A percentile compares a stretch with the other conserved stretches of the same genome.
These are phyloP conservation scores for Arabidopsis hybrid DNA, from an alignment of 441 rosid genomes.

Conservation along the genomic window DNA sequence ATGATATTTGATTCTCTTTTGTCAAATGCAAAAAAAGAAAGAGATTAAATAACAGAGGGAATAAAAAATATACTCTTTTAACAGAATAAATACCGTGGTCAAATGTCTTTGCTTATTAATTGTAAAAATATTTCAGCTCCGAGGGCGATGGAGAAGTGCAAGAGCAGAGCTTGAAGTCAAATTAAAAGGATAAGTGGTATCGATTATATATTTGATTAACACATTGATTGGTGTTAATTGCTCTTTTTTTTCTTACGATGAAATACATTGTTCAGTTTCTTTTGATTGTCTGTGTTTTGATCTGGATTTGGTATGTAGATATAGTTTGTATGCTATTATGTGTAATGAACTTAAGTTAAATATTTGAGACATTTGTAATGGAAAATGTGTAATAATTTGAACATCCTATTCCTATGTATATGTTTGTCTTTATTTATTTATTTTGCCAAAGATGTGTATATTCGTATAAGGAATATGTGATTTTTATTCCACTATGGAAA, in stretches of 20 bases:
- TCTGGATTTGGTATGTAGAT: constrained; percentile 45
- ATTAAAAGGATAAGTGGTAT: constrained; percentile 16
- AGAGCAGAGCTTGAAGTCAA: constrained; percentile 68
- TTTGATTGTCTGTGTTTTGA: constrained; percentile 38
- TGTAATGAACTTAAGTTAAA: constrained; percentile 38
- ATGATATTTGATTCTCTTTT: neutral
- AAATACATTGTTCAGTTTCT: constrained; percentile 33
- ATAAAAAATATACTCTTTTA: neutral
- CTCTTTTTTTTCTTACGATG: neutral
- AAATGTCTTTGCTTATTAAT: neutral
- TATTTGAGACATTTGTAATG: constrained; percentile 50
- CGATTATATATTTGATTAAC: constrained; percentile 38
- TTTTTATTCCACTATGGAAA: neutral
- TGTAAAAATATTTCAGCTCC: constrained; percentile 66
- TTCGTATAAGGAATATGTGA: neutral
- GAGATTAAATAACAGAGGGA: too few species aligned
- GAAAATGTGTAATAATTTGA: constrained; percentile 66
- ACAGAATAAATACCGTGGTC: neutral
- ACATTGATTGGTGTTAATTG: constrained; percentile 39
- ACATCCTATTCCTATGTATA: constrained; percentile 22
- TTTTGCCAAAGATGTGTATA: constrained; percentile 20
- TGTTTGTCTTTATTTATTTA: neutral
- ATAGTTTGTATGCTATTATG: constrained; percentile 38
- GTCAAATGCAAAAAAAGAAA: neutral
- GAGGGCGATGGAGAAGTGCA: constrained; percentile 96